These are phyloP conservation scores for Pinus tabuliformis DNA, from an alignment of 75 land plant genomes.

Conservation along the genomic window DNA sequence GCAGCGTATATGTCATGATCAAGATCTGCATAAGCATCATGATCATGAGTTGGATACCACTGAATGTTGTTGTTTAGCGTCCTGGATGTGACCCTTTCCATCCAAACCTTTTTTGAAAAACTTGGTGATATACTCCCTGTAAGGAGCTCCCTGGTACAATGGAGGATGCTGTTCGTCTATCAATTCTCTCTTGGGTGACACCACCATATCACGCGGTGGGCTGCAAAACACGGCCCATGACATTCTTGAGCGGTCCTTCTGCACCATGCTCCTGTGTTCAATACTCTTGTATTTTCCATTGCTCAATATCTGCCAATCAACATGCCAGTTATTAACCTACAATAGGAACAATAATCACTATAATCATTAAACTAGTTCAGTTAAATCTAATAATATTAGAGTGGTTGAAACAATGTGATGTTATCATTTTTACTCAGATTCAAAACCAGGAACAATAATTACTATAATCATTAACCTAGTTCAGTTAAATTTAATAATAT, in stretches of 20 bases:
- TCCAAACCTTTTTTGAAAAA: slow-evolving; percentile 15
- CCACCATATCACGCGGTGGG: not conserved
- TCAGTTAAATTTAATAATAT: too few species aligned
- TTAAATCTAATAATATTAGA: too few species aligned
- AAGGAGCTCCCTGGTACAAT: slow-evolving; percentile 15
- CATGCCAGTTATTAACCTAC: not conserved
- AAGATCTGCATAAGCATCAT: too few species aligned
- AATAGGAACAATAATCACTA: too few species aligned
- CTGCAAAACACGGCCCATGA: not conserved
- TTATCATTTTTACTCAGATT: too few species aligned
- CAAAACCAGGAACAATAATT: too few species aligned
- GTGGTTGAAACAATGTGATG: too few species aligned
- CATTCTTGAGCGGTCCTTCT: not conserved
- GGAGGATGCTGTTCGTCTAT: slow-evolving; percentile 20
- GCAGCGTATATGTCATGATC: too few species aligned
- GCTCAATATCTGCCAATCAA: not conserved
- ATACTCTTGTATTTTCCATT: slow-evolving; percentile 2
- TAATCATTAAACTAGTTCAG: too few species aligned
- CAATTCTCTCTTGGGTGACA: slow-evolving; percentile 31
- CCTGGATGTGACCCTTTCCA: slow-evolving; percentile 13
- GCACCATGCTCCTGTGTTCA: slow-evolving; percentile 1
- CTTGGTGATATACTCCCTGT: slow-evolving; percentile 4
- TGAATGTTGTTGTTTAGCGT: not conserved
- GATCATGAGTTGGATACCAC: too few species aligned
- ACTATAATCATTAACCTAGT: too few species aligned